Base-by-base conservation (phyloP, 768 basidiomycete genomes). In the Bullera alba region DNA sequence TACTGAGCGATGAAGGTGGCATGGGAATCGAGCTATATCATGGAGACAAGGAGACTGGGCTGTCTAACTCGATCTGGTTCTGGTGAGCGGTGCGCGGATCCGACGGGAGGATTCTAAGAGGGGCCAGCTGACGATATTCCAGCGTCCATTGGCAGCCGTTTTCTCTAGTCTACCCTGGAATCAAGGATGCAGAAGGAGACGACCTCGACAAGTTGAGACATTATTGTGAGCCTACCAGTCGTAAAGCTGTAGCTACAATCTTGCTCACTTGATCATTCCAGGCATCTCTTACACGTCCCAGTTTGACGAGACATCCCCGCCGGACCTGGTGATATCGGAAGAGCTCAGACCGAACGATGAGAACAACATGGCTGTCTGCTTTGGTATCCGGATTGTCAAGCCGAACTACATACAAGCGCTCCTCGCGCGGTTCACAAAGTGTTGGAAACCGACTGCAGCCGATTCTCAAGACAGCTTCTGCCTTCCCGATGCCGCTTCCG, bases 381-480 rank as follows among this genome's bases (percentile, higher is more conserved):
- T 53, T 29, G 67, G 50, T 16, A 44, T 69, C 26, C 58, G 57
- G 0, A 69, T 69, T 23, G 28, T 69, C 7, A 26, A 35, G 3
- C 67, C 67, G 14, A 19, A 35, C 0, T 69, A 48, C 44, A 37
- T 65, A 10, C 30, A 51, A 17, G 55, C 48, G 8, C 49, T 69
- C 3, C 28, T 61, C 5, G 41, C 21, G 16, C 25, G 48, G 8
- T 34, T 58, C 7, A 39, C 19, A 7, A 38, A 42, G 1, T 53
- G 63, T 45, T 65, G 63, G 67, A 63, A 63, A 28, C n/a, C n/a
- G n/a, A 46, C 54, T 22, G 50, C 57, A 27, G 67, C 63, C 5
- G 67, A 63, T 48, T 48, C 37, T 14, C 54, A 63, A 45, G 67
- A 69, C 36, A 59, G 56, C 19, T 69, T 65, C 42, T 22, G 7